Evolutionary conservation across 441 rosid genomes (phyloP).

Genomic region (Adansonia rubrostipa): DNA sequence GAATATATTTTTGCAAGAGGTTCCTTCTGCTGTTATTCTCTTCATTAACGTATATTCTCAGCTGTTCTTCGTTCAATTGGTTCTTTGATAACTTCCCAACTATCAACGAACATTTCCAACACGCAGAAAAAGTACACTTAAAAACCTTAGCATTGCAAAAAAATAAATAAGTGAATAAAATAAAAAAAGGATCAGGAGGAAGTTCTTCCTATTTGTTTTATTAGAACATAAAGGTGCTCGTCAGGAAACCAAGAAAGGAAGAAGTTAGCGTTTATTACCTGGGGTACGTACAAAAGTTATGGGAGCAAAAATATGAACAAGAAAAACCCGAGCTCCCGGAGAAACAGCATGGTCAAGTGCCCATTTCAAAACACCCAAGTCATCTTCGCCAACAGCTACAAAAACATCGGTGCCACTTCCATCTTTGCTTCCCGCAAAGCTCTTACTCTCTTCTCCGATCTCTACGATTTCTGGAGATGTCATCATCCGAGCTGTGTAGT

Average conservation of each 20-base stretch:
- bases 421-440: conserved; percentile 37
- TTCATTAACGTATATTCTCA: conserved; percentile 55
- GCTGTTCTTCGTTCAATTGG: conserved; percentile 56
- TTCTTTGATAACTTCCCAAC: conserved; percentile 61
- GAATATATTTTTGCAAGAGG: conserved; percentile 58
- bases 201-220: neutral
- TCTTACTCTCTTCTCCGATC: conserved; percentile 56
- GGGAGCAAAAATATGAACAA: conserved; percentile 68
- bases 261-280: conserved; percentile 37
- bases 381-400: conserved; percentile 69
- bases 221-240: neutral
- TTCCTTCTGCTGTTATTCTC: conserved; percentile 61
- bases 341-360: conserved; percentile 55
- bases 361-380: conserved; percentile 60
- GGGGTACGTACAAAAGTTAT: conserved; percentile 59
- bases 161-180: no score
- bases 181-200: no score
- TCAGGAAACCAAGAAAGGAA: neutral
- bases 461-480: conserved; percentile 69
- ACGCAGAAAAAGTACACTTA: neutral
- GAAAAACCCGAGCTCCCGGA: conserved; percentile 52
- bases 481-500: conserved; percentile 37
- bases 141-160: neutral
- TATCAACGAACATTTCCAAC: conserved; percentile 22
- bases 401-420: conserved; percentile 48